These are phyloP conservation scores for Fraxinus xanthoxyloides DNA, from an alignment of 305 asterid genomes.

Conservation along the genomic window DNA sequence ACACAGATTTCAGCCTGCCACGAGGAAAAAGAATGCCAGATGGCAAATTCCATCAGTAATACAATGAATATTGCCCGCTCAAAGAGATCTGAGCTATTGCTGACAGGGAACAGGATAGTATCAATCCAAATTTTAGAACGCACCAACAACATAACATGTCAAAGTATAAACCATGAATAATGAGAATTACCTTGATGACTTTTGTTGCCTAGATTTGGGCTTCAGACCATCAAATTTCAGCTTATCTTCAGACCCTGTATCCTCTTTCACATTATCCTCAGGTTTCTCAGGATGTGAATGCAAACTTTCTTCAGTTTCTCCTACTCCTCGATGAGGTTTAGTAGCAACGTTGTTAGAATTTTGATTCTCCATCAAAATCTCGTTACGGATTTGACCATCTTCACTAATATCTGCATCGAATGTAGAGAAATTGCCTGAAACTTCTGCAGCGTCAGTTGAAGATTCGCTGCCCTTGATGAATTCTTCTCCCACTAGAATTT, in stretches of 20 bases:
- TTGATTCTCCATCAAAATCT: constrained; percentile 19
- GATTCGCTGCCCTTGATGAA: background rate
- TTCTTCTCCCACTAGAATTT: constrained; percentile 14
- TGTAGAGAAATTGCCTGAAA: constrained; percentile 6
- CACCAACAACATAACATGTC: background rate
- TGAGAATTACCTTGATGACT: constrained; percentile 35
- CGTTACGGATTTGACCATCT: background rate
- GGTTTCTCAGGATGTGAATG: constrained; percentile 25
- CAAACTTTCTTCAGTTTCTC: constrained; percentile 25
- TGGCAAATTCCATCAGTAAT: background rate
- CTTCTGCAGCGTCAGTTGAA: background rate
- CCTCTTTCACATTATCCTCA: constrained; percentile 16
- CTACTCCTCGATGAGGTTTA: constrained; percentile 21
- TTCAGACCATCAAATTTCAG: constrained; percentile 22
- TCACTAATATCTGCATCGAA: constrained; percentile 2
- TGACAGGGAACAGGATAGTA: background rate
- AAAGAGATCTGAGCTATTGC: background rate
- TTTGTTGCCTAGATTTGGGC: constrained; percentile 24
- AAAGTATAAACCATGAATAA: background rate
- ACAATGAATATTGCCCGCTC: background rate
- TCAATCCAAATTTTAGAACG: background rate
- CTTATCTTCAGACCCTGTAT: constrained; percentile 26
- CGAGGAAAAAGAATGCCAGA: background rate
- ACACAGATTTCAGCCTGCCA: background rate
- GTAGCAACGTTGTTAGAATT: constrained; percentile 22